Percentiles rank a stretch among this genome's conserved stretches.
Evolutionary conservation across 768 basidiomycete genomes (phyloP).

Genomic region (Trametes cingulata): DNA sequence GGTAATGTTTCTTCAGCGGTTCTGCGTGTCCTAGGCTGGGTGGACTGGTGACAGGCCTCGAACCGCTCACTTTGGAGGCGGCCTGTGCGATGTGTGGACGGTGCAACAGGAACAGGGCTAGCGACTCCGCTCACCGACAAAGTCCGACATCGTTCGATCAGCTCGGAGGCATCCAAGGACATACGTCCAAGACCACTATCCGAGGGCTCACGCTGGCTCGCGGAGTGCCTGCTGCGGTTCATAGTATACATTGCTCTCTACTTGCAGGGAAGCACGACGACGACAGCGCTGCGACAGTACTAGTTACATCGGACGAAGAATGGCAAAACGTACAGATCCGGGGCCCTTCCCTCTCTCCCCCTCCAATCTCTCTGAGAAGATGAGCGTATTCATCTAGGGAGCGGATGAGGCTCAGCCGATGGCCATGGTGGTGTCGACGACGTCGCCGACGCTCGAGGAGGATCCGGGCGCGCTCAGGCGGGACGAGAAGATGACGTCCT

Average conservation of each 20-base stretch:
- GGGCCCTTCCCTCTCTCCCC: neutral
- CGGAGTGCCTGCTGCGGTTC: neutral
- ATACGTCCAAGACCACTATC: neutral
- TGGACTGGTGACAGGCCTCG: no score
- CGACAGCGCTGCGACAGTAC: conserved; percentile 12
- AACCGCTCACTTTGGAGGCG: no score
- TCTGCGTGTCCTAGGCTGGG: no score
- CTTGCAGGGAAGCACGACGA: conserved; percentile 4
- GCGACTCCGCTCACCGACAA: no score
- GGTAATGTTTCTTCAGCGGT: no score
- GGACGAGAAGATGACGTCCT: conserved; percentile 85
- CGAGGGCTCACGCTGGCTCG: no score
- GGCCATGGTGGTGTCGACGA: conserved; percentile 42
- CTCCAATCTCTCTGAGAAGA: neutral
- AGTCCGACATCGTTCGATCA: no score
- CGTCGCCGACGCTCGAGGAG: conserved; percentile 25
- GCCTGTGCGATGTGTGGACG: no score
- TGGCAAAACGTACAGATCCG: conserved; percentile 15
- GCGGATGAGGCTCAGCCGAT: conserved; percentile 26
- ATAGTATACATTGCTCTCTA: conserved; percentile 19
- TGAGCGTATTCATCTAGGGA: neutral
- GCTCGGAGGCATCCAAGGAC: no score
- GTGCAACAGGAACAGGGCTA: no score
- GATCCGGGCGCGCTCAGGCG: conserved; percentile 32
- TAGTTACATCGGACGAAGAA: conserved; percentile 9